Conservation (phyloP, 352 stramenopile genomes). For the Hyaloperonospora arabidopsidis region DNA sequence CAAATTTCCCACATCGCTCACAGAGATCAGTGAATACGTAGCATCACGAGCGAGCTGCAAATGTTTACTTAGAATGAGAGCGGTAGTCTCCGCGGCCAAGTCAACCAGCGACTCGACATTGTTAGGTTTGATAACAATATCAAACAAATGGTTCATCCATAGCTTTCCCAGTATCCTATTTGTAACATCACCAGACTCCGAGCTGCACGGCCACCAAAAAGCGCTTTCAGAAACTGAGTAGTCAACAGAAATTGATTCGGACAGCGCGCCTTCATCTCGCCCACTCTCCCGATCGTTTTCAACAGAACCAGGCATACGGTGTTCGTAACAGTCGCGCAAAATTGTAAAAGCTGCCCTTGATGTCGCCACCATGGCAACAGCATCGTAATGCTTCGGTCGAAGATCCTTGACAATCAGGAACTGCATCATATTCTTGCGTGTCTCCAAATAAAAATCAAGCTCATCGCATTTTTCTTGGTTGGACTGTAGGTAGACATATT, state of each 20-base stretch:
- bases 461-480: conserved; percentile 41
- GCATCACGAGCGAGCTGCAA: conserved; percentile 64
- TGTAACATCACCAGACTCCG: conserved; percentile 5
- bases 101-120: conserved; percentile 62
- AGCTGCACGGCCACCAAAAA: conserved; percentile 73
- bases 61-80: conserved; percentile 72
- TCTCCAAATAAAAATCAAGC: conserved; percentile 52
- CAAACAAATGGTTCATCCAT: conserved; percentile 72
- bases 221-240: conserved; percentile 67
- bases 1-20: conserved; percentile 12
- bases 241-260: conserved; percentile 62
- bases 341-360: conserved; percentile 63
- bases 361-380: conserved; percentile 38
- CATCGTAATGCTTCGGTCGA: conserved; percentile 41
- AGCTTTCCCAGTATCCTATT: conserved; percentile 30
- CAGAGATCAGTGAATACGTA: conserved; percentile 41
- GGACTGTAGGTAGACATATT: conserved; percentile 23
- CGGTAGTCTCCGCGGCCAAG: conserved; percentile 62
- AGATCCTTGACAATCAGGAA: conserved; percentile 51
- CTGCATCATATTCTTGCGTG: conserved; percentile 40
- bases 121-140: conserved; percentile 54
- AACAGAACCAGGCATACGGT: conserved; percentile 26
- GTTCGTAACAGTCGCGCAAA: conserved; percentile 72
- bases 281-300: conserved; percentile 13
- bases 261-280: conserved; percentile 63